A percentile compares a stretch with the other conserved stretches of the same genome.
Conservation (phyloP, 2,329 filamentous ascomycete genomes). For the Claviceps digitariae region DNA sequence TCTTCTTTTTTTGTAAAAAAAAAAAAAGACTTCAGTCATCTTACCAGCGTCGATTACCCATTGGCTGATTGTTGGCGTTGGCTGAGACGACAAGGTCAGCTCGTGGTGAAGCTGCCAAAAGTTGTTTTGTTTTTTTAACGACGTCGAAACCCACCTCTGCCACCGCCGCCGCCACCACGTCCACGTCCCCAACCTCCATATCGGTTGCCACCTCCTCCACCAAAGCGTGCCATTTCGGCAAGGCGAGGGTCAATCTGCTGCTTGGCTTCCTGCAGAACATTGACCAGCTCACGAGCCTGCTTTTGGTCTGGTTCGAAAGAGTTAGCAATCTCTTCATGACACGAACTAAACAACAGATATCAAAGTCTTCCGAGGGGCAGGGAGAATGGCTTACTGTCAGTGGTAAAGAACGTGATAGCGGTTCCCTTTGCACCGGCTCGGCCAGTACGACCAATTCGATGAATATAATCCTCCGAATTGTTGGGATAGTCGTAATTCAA, state of each 20-base stretch:
- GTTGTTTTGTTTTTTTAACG: conserved; percentile 15
- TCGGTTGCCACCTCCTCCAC: conserved; percentile 65
- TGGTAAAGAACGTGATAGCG: conserved; percentile 96
- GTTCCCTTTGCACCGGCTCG: conserved; percentile 90
- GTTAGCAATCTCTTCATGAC: neutral
- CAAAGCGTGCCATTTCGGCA: conserved; percentile 87
- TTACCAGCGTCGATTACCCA: conserved; percentile 40
- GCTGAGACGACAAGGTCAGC: conserved; percentile 24
- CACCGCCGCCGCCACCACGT: conserved; percentile 26
- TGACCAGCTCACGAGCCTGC: conserved; percentile 92
- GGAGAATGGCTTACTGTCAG: conserved; percentile 78
- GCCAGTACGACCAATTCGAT: conserved; percentile 90
- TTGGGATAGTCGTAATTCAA: conserved; percentile 99
- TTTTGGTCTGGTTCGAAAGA: conserved; percentile 55
- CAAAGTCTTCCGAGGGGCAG: neutral
- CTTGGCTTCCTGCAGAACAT: conserved; percentile 88
- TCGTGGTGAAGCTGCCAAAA: conserved; percentile 17
- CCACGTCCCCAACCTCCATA: conserved; percentile 60
- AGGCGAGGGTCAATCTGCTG: conserved; percentile 95
- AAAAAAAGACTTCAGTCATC: conserved; percentile 4
- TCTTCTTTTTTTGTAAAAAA: too few species aligned
- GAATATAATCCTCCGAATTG: conserved; percentile 97
- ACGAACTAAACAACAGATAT: neutral
- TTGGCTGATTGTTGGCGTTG: conserved; percentile 37
- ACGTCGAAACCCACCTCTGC: conserved; percentile 33